These are phyloP conservation scores for Acer campestre DNA, from an alignment of 345 rosid genomes.

Conservation along the genomic window DNA sequence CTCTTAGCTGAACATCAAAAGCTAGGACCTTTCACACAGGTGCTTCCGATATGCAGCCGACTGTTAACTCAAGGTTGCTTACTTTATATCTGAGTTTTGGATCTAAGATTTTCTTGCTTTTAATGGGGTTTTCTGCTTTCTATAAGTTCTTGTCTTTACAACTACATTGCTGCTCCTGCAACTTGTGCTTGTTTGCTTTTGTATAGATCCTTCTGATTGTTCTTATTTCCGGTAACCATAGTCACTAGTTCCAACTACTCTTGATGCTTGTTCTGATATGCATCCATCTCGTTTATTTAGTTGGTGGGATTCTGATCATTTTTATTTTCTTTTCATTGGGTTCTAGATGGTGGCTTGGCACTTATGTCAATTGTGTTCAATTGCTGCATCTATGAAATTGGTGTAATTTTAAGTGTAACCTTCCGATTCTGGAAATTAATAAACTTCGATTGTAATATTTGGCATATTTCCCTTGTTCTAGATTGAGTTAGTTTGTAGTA, in stretches of 20 bases:
- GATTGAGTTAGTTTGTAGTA: not conserved
- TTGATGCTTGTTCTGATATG: not conserved
- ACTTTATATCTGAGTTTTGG: constrained; percentile 41
- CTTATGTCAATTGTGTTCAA: not conserved
- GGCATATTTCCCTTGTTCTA: not conserved
- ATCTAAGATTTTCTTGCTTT: constrained; percentile 50
- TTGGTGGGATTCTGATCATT: not conserved
- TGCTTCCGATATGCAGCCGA: constrained; percentile 91
- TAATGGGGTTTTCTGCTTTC: constrained; percentile 4
- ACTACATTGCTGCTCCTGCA: not conserved
- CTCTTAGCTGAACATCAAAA: constrained; percentile 92
- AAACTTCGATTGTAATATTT: not conserved
- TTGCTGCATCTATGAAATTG: not conserved
- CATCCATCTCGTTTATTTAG: not conserved
- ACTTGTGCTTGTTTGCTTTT: constrained; percentile 15
- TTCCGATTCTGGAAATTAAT: not conserved
- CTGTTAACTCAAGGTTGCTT: constrained; percentile 85
- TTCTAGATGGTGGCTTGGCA: constrained; percentile 3
- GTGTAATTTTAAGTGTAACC: not conserved
- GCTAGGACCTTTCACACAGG: constrained; percentile 95
- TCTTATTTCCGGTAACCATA: not conserved
- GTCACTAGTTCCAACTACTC: not conserved
- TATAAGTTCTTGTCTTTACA: not conserved
- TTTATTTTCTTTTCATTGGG: constrained; percentile 2
- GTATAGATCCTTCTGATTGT: constrained; percentile 29